Conservation (phyloP, 441 rosid genomes). For the Corymbia calophylla region DNA sequence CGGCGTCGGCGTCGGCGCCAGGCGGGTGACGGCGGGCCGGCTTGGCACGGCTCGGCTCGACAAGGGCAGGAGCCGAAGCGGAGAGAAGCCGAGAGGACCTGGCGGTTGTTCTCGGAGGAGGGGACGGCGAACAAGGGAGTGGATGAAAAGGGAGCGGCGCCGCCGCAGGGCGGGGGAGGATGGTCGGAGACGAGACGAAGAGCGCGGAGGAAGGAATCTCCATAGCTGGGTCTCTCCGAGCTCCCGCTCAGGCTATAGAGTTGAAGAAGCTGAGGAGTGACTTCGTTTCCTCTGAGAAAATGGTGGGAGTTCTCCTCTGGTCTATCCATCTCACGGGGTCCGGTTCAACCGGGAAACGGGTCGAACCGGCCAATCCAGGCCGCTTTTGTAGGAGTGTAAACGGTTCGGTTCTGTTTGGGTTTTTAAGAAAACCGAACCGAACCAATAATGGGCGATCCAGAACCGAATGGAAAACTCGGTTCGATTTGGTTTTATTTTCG, state of each 20-base stretch:
- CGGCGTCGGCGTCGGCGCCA: neutral
- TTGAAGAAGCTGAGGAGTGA: neutral
- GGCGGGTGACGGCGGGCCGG: neutral
- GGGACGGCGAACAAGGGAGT: slow-evolving; percentile 9
- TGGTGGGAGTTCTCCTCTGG: too few species aligned
- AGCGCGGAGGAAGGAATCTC: slow-evolving; percentile 5
- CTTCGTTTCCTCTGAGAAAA: neutral
- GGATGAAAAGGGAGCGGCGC: slow-evolving; percentile 7
- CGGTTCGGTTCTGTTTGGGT: too few species aligned
- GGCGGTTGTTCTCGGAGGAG: neutral
- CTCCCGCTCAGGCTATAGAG: neutral
- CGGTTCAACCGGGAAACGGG: neutral
- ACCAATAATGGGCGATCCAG: too few species aligned
- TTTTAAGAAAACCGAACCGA: too few species aligned
- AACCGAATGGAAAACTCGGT: too few species aligned
- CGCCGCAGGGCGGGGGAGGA: slow-evolving; percentile 2
- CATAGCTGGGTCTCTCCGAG: neutral
- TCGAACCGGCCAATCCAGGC: neutral
- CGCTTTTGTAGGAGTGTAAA: too few species aligned
- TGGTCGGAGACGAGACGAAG: slow-evolving; percentile 14
- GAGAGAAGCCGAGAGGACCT: slow-evolving; percentile 6
- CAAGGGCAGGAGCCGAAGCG: neutral
- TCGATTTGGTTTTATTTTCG: too few species aligned
- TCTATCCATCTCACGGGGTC: neutral
- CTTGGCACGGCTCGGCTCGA: neutral